These are phyloP conservation scores for Aspergillus bombycis DNA, from an alignment of 2,329 filamentous ascomycete species.

Conservation along the genomic window DNA sequence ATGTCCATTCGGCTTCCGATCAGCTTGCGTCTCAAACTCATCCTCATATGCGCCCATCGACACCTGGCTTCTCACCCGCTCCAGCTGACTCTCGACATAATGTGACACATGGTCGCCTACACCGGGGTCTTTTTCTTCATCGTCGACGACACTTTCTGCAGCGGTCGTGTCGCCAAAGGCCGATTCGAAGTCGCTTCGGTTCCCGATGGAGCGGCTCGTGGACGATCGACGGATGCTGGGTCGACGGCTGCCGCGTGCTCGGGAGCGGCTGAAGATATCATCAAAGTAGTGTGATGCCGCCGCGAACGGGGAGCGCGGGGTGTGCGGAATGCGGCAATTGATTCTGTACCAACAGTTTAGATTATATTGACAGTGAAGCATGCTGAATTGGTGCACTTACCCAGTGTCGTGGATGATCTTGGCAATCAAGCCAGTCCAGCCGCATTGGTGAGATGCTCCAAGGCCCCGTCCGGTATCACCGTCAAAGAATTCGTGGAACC, in stretches of 20 bases:
- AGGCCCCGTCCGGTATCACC: conserved; percentile 87
- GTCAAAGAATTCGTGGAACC: conserved; percentile 98
- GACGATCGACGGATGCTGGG: conserved; percentile 73
- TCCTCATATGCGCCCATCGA: conserved; percentile 58
- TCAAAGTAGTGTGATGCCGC: conserved; percentile 95
- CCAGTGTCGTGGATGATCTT: conserved; percentile 98
- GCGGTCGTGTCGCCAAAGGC: conserved; percentile 39
- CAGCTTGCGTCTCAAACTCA: conserved; percentile 64
- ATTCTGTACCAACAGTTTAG: conserved; percentile 63
- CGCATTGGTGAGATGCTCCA: conserved; percentile 91
- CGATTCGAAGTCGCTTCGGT: conserved; percentile 74
- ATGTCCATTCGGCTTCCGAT: conserved; percentile 41
- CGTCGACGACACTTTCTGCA: conserved; percentile 37
- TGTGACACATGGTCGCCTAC: conserved; percentile 72
- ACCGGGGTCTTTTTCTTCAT: conserved; percentile 34
- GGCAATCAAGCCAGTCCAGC: conserved; percentile 93
- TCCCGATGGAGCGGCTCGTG: conserved; percentile 79
- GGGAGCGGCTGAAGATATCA: conserved; percentile 72
- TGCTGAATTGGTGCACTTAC: conserved; percentile 56
- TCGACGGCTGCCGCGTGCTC: conserved; percentile 47
- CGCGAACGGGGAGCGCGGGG: conserved; percentile 80
- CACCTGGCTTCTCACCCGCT: conserved; percentile 67
- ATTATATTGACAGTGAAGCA: conserved; percentile 3
- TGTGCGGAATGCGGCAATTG: conserved; percentile 88
- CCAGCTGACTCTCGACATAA: conserved; percentile 81